These are phyloP conservation scores for Pelargonium nanum DNA, from an alignment of 345 rosid genomes.

Conservation along the genomic window DNA sequence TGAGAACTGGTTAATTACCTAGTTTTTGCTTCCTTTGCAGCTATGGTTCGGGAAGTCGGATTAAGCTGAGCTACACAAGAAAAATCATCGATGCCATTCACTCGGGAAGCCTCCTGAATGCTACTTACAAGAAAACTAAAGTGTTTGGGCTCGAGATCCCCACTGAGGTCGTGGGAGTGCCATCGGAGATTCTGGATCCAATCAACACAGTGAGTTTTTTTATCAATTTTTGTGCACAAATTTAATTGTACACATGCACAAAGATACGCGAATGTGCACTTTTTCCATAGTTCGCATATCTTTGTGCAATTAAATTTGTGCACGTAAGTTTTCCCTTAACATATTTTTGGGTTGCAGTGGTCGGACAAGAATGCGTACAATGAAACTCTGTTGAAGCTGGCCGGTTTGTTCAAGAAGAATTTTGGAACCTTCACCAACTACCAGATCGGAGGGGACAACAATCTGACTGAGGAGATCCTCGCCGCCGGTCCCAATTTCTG, in stretches of 20 bases:
- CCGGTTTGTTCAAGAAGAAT: constrained; percentile 73
- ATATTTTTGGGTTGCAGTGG: constrained; percentile 49
- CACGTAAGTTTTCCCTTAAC: too few relatives aligned
- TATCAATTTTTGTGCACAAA: too few relatives aligned
- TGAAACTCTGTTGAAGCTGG: constrained; percentile 72
- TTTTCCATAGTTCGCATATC: too few relatives aligned
- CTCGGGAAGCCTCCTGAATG: constrained; percentile 62
- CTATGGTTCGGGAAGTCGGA: constrained; percentile 73
- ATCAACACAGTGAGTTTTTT: constrained; percentile 49
- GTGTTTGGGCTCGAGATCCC: constrained; percentile 87
- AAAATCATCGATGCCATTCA: constrained; percentile 89
- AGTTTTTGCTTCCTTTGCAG: constrained; percentile 22
- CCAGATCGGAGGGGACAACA: constrained; percentile 67
- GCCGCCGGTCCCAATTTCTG: constrained; percentile 80
- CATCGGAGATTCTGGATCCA: constrained; percentile 77
- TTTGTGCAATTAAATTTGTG: too few relatives aligned
- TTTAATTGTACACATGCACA: too few relatives aligned
- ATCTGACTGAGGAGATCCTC: constrained; percentile 68
- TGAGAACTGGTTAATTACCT: too few relatives aligned
- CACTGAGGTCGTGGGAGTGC: constrained; percentile 62
- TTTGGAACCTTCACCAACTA: constrained; percentile 62
- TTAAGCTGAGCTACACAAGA: constrained; percentile 74
- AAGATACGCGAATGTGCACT: not conserved
- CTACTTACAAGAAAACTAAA: constrained; percentile 56
- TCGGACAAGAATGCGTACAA: constrained; percentile 64